Conservation (phyloP, 1,284 basidiomycete species). For the Rhizoctonia solani region DNA sequence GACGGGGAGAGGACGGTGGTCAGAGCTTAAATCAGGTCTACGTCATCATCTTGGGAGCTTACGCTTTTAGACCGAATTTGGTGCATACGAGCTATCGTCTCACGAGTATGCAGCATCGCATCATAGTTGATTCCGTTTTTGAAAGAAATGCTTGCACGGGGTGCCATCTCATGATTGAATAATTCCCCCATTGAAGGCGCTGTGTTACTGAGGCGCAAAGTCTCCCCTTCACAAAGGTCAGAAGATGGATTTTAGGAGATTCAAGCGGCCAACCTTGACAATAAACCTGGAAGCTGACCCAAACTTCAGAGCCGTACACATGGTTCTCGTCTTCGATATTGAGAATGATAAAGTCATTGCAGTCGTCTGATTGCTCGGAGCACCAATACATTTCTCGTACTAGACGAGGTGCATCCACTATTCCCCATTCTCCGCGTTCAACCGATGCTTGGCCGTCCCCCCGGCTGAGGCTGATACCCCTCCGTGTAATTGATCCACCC, state of each 20-base stretch:
- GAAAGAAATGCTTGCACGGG: not conserved
- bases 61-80: not conserved
- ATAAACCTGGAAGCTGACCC: slow-evolving; percentile 6
- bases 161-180: not conserved
- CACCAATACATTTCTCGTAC: slow-evolving; percentile 8
- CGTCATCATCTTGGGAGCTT: no score
- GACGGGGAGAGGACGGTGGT: not conserved
- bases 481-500: not conserved
- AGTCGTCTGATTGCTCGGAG: slow-evolving; percentile 12
- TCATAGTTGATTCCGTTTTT: not conserved
- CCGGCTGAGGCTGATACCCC: not conserved
- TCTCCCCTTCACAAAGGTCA: no score
- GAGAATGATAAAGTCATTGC: slow-evolving; percentile 12
- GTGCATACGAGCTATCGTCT: not conserved
- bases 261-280: no score
- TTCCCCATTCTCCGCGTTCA: not conserved
- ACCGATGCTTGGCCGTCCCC: not conserved
- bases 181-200: not conserved
- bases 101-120: not conserved
- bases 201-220: no score
- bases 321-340: slow-evolving; percentile 12
- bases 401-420: not conserved
- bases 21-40: no score
- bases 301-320: not conserved
- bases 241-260: no score